Evolutionary conservation across 2,329 filamentous ascomycete species (phyloP), one percentile per base, ranked within the genome.

Genomic region (Alternaria triticimaculans): DNA sequence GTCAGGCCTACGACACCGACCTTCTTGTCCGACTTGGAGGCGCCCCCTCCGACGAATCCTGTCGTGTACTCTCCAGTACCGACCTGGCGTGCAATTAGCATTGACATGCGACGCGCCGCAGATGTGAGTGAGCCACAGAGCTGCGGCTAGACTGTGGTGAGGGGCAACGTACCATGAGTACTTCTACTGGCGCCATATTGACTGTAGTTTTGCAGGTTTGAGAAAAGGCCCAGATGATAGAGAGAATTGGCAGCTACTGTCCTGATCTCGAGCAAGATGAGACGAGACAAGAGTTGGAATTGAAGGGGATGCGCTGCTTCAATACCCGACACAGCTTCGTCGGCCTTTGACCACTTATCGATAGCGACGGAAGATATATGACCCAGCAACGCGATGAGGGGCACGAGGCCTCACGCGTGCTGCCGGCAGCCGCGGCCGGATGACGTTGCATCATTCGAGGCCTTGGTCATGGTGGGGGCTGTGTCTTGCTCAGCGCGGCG

Each of bases 21-120:
- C 82, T 97, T 97, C 85, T 97, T 97, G 86, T 97, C 95, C 54
- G 93, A 97, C 11, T 88, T 90, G 5, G 93, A 97, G 55, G 90
- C 91, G 63, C 90, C 91, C 64, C 89, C 90, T 62, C 92, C 93
- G 61, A 97, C 94, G 73, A 96, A 97, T 62, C 94, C 94, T 46
- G 95, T 97, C 74, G 95, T 97, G 86, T 97, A 97, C 86, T 97
- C 94, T 76, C 94, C 95, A 11, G 94, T 97, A 69, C 94, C 94
- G 63, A 97, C 88, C 91, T 80, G 55, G 26, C 43, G 25, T 30
- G 30, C 43, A 9, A 54, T 74, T 53, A 72, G 69, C 60, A 49
- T 53, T 46, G 23, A 37, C 28, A 18, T 26, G 23, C 44, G 18
- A 26, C n/a, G 41, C 26, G 33, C 21, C 26, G 50, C 44, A 55